A percentile compares a stretch with the other conserved stretches of the same genome.
Conservation (phyloP, 1,284 basidiomycete species). For the Ustilago nuda region DNA sequence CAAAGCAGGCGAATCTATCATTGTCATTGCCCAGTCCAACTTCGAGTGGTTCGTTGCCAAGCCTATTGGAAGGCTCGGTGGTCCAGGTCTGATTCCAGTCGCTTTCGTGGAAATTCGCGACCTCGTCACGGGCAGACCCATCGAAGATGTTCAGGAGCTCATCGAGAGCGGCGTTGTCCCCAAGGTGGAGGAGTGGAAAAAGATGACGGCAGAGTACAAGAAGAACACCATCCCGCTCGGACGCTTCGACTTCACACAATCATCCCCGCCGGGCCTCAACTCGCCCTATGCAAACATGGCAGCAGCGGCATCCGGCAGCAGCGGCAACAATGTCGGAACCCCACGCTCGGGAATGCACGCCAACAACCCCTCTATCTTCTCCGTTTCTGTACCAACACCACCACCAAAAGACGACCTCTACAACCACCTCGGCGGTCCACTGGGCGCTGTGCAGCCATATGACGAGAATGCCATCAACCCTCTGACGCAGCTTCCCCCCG, state of each 20-base stretch:
- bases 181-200: slow-evolving; percentile 97
- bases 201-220: slow-evolving; percentile 92
- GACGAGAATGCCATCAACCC: slow-evolving; percentile 36
- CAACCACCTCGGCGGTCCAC: slow-evolving; percentile 22
- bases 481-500: slow-evolving; percentile 55
- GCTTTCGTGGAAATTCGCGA: slow-evolving; percentile 96
- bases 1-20: slow-evolving; percentile 90
- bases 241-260: slow-evolving; percentile 65
- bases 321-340: slow-evolving; percentile 24
- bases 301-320: slow-evolving; percentile 32
- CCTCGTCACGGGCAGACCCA: slow-evolving; percentile 77
- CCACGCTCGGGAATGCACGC: slow-evolving; percentile 17
- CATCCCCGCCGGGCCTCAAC: slow-evolving; percentile 34
- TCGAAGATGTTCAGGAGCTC: slow-evolving; percentile 79
- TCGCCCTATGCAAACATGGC: slow-evolving; percentile 49
- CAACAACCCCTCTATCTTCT: slow-evolving; percentile 34
- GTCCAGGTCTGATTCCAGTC: slow-evolving; percentile 95
- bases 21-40: slow-evolving; percentile 71
- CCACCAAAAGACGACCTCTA: slow-evolving; percentile 53
- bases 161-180: slow-evolving; percentile 88
- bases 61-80: slow-evolving; percentile 91
- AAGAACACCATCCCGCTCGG: slow-evolving; percentile 94
- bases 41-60: slow-evolving; percentile 77
- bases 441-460: slow-evolving; percentile 23
- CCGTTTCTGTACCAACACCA: slow-evolving; percentile 36